Base-by-base conservation (phyloP, 495 filamentous ascomycete species). In the Entonaema liquescens region DNA sequence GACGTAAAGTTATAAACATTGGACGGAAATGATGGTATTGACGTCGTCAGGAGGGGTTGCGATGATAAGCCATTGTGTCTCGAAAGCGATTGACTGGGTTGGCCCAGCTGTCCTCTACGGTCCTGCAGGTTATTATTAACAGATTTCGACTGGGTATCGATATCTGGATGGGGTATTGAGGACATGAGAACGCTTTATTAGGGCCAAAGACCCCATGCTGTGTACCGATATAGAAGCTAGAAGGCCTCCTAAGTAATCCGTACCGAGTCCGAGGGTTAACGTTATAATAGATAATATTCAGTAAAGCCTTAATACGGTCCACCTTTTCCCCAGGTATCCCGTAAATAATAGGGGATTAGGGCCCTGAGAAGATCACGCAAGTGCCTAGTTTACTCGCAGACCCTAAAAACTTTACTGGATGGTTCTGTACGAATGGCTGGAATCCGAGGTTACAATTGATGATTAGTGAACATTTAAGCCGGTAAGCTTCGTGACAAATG, bases 381-480 rank as follows among this genome's bases (percentile, higher is more conserved):
- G 33, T 33, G 33, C 29, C 8, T n/a, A 54, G 5, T 0, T 40
- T 15, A 55, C 56, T 53, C 23, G 13, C 40, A 50, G 42, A 56
- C 35, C 29, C 44, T 40, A 42, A 33, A 13, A 26, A 28, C 26
- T 33, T 25, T 8, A 17, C 13, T 44, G n/a, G 29, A 21, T 17
- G 53, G 12, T 23, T 64, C 21, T 55, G 21, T 42, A 59, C 44
- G 23, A 59, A 21, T 62, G 21, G 35, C 55, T 52, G 42, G 26
- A 17, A 35, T 3, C 36, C 31, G 52, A 62, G 59, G 58, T 5
- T 36, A 23, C 35, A 23, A 28, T 28, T 61, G 42, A 57, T 68
- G 70, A 72, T 72, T 72, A 68, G 47, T 72, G 70, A 72, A 72
- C 70, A 63, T 23, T n/a, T 47, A 1, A 11, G 19, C 11, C 11